These are phyloP conservation scores for Fimicolochytrium jonesii DNA, from an alignment of 192 early-diverging fungal species.

Conservation along the genomic window DNA sequence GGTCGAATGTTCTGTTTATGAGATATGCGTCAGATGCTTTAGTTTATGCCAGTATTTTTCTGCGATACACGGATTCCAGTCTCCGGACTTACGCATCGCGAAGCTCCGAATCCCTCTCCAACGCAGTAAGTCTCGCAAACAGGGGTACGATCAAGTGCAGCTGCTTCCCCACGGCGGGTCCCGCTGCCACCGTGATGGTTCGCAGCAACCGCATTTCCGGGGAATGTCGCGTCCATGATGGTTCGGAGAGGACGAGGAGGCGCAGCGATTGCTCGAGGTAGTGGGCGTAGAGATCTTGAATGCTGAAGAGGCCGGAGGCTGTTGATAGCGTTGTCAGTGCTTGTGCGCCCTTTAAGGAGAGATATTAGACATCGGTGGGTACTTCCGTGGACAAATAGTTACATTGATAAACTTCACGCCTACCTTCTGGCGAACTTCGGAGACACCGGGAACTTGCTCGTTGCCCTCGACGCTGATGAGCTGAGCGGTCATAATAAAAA, in stretches of 20 bases:
- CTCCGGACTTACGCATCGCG: constrained; percentile 29
- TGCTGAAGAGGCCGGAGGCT: constrained; percentile 1
- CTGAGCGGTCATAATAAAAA: constrained; percentile 34
- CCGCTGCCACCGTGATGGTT: constrained; percentile 27
- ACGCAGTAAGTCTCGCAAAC: constrained; percentile 14
- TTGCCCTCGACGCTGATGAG: constrained; percentile 30
- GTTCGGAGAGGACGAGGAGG: neutral
- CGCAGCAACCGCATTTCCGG: constrained; percentile 36
- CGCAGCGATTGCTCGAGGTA: constrained; percentile 19
- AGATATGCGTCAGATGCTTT: neutral
- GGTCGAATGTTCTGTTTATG: constrained; percentile 31
- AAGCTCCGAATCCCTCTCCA: constrained; percentile 43
- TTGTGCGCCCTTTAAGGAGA: constrained; percentile 5
- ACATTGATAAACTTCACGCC: too few species aligned
- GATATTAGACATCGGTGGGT: too few species aligned
- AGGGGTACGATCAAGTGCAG: constrained; percentile 36
- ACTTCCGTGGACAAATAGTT: too few species aligned
- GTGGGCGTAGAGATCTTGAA: constrained; percentile 18
- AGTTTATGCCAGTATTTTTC: too few species aligned
- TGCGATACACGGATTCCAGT: neutral
- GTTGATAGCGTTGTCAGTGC: constrained; percentile 8
- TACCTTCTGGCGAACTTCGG: constrained; percentile 6
- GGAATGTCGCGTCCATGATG: constrained; percentile 44
- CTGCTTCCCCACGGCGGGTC: constrained; percentile 25
- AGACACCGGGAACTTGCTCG: constrained; percentile 33